These are phyloP conservation scores for Saturnispora diversa DNA, from an alignment of 805 yeast species.

Conservation along the genomic window DNA sequence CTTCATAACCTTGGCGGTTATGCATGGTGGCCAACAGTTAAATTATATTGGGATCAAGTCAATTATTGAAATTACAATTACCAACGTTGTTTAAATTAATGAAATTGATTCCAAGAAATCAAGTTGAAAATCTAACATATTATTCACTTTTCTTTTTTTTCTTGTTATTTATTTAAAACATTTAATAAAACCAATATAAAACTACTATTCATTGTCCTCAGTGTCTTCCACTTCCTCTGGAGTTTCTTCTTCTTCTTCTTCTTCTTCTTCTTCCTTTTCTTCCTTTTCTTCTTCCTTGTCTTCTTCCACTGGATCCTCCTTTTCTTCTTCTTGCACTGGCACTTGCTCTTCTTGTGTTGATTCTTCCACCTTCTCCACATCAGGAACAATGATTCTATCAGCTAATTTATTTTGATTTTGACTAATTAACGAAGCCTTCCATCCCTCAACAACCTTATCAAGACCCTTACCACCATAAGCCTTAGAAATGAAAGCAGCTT, in stretches of 20 bases:
- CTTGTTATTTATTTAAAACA: neutral
- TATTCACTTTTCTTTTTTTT: neutral
- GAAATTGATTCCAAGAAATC: neutral
- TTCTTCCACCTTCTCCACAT: constrained; percentile 3
- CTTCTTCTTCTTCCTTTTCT: constrained; percentile 16
- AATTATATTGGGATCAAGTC: neutral
- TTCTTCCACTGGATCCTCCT: constrained; percentile 17
- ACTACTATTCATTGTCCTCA: constrained; percentile 8
- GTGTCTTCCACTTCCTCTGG: constrained; percentile 17
- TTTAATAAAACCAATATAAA: neutral
- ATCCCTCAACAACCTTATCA: constrained; percentile 41
- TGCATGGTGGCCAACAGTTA: neutral
- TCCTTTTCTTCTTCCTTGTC: constrained; percentile 10
- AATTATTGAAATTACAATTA: neutral
- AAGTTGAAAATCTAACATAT: neutral
- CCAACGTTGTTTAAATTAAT: neutral
- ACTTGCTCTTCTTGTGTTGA: neutral
- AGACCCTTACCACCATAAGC: constrained; percentile 49
- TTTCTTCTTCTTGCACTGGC: constrained; percentile 18
- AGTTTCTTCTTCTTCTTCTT: constrained; percentile 11
- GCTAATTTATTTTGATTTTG: constrained; percentile 52
- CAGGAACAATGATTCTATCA: constrained; percentile 47
- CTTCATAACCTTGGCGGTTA: constrained; percentile 5
- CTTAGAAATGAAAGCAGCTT: constrained; percentile 73
- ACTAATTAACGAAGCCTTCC: constrained; percentile 55